Conservation (phyloP, 805 yeast genomes). For the Kuraishia piskuri region DNA sequence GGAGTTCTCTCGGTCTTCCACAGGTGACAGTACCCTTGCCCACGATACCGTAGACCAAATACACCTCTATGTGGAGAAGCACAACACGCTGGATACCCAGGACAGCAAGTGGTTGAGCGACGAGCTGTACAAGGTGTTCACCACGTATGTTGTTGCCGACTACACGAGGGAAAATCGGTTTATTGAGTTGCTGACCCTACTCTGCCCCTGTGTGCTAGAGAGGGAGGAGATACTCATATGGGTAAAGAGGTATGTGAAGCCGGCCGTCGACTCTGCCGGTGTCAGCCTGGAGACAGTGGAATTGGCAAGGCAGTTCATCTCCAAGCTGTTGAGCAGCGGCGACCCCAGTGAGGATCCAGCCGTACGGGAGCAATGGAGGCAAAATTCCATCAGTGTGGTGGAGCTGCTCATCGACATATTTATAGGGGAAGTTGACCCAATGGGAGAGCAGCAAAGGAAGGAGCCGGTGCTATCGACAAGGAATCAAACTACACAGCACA, state of each 20-base stretch:
- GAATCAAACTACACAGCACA: neutral
- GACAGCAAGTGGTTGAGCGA: constrained; percentile 24
- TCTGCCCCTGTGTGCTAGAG: constrained; percentile 23
- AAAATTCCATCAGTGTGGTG: constrained; percentile 12
- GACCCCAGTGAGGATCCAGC: constrained; percentile 5
- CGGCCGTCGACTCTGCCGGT: constrained; percentile 56
- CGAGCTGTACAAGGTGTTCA: constrained; percentile 27
- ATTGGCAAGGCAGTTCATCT: constrained; percentile 4
- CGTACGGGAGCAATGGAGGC: constrained; percentile 4
- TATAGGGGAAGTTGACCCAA: constrained; percentile 7
- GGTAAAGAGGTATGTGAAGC: constrained; percentile 37
- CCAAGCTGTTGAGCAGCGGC: constrained; percentile 3
- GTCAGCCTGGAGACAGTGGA: constrained; percentile 27
- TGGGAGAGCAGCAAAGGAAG: neutral
- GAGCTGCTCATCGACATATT: constrained; percentile 12
- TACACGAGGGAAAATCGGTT: constrained; percentile 27
- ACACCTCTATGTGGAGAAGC: constrained; percentile 16
- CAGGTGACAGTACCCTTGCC: neutral
- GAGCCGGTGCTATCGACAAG: neutral
- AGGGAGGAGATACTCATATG: constrained; percentile 32
- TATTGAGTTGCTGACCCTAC: constrained; percentile 25
- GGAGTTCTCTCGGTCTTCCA: constrained; percentile 3
- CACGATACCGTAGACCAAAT: constrained; percentile 1
- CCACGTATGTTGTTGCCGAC: constrained; percentile 20
- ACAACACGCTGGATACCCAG: constrained; percentile 24